Percentiles rank a stretch among this genome's conserved stretches.
phyloP scores from a whole-genome alignment of 2,329 filamentous ascomycete species.

The Emmonsia crescens region DNA sequence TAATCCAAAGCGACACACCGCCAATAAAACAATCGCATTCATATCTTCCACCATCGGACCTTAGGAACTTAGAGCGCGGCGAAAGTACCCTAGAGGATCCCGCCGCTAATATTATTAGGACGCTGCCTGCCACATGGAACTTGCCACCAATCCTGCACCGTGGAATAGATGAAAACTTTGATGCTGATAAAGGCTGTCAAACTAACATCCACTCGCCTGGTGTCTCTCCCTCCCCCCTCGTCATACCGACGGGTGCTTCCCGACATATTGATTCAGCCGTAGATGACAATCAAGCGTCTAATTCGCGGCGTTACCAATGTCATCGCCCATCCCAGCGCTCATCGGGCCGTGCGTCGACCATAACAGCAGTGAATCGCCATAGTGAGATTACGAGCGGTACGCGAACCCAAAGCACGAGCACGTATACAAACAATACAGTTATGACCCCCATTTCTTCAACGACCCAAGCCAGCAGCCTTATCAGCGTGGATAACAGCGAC shows the following conservation, averaged over 20 bases:
- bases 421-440: slow-evolving; percentile 29
- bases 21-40: slow-evolving; percentile 7
- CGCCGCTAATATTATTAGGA: not conserved
- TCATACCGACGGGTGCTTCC: not conserved
- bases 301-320: slow-evolving; percentile 4
- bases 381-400: slow-evolving; percentile 23
- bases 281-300: not conserved
- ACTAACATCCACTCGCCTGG: not conserved
- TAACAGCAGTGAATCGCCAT: slow-evolving; percentile 26
- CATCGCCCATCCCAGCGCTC: slow-evolving; percentile 27
- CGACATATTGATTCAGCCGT: not conserved
- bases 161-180: not conserved
- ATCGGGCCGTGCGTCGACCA: slow-evolving; percentile 24
- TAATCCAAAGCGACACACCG: not conserved
- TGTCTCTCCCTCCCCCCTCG: not conserved
- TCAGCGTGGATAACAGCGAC: slow-evolving; percentile 29
- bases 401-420: slow-evolving; percentile 31
- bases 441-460: slow-evolving; percentile 32
- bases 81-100: not conserved
- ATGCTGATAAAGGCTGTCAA: not conserved
- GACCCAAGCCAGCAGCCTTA: slow-evolving; percentile 36
- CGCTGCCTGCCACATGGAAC: not conserved
- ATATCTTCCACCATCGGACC: not conserved
- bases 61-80: not conserved
- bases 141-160: not conserved